These are phyloP conservation scores for Rhizomucor miehei DNA, from an alignment of 371 early-diverging fungal genomes.

Conservation along the genomic window DNA sequence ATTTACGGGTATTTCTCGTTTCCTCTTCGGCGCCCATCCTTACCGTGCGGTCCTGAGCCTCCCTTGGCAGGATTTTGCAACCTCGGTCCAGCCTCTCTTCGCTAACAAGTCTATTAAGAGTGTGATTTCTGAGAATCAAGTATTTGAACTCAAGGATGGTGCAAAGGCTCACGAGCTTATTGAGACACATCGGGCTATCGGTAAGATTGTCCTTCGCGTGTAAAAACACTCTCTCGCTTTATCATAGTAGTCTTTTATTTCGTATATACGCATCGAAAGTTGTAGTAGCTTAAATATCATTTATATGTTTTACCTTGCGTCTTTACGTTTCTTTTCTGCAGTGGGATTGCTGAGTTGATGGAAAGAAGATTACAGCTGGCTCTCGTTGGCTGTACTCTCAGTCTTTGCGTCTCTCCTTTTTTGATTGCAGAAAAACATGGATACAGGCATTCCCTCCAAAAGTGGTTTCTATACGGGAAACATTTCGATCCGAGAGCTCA, in stretches of 20 bases:
- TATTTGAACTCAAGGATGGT: slow-evolving; percentile 36
- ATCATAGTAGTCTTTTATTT: too few relatives aligned
- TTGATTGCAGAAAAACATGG: too few relatives aligned
- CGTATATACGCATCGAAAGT: too few relatives aligned
- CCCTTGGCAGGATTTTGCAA: slow-evolving; percentile 6
- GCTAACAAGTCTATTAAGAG: slow-evolving; percentile 9
- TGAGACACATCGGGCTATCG: slow-evolving; percentile 40
- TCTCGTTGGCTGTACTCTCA: too few relatives aligned
- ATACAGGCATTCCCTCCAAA: too few relatives aligned
- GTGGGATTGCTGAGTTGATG: too few relatives aligned
- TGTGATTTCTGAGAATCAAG: slow-evolving; percentile 8
- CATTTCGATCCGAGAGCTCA: slow-evolving; percentile 69
- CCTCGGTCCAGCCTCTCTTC: slow-evolving; percentile 5
- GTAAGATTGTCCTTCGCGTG: slow-evolving; percentile 50
- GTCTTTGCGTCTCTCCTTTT: too few relatives aligned
- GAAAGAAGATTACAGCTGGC: too few relatives aligned
- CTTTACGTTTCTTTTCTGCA: too few relatives aligned
- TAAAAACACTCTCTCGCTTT: too few relatives aligned
- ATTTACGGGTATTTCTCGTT: slow-evolving; percentile 3
- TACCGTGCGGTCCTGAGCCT: slow-evolving; percentile 12
- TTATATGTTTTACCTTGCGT: too few relatives aligned
- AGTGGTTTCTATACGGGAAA: slow-evolving; percentile 17
- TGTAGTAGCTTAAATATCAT: too few relatives aligned
- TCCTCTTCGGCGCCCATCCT: slow-evolving; percentile 11
- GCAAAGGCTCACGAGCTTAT: slow-evolving; percentile 36